Evolutionary conservation across 1,284 basidiomycete genomes (phyloP), one percentile per base, ranked within the genome.

Genomic region (Trametes polyzona): DNA sequence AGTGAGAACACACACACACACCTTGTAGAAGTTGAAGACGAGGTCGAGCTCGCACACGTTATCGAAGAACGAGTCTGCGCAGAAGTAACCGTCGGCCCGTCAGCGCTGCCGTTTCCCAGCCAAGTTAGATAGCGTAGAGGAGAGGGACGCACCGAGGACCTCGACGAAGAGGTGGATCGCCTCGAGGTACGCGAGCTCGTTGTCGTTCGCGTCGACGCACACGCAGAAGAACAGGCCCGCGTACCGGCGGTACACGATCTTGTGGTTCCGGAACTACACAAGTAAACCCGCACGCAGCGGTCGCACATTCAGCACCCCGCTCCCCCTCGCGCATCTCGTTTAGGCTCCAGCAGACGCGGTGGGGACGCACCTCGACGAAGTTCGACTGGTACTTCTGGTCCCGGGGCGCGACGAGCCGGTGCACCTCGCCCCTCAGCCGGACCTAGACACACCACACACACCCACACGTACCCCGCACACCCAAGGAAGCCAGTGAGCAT

Each of bases 371-470:
- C 84, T 99, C 96, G 47, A 98, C 96, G 71, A 99, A 99, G 75
- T 99, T 99, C 56, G 94, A 96, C 74, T 99, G 97, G 65, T 98
- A 96, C 74, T 98, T 98, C 78, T 98, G 96, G 74, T 99, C 96
- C 62, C 96, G 77, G n/a, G 96, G 95, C 0, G 96, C 96, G 17
- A 99, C 92, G 59, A 98, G 74, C 39, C 96, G 82, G 72, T 98
- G 96, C 1, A 99, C 96, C 73, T 99, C 96, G 21, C 95, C 96
- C 35, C 95, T 83, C 54, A 98, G 80, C 52, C 94, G 85, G 55
- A 96, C 90, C 93, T 96, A 68, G 0, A 11, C 46, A 47, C 44
- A 4, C 47, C 43, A 55, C 39, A 47, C 47, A 58, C n/a, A 36
- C 35, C 44, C n/a, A n/a, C n/a, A n/a, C n/a, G n/a, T n/a, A n/a